Percentiles rank a stretch among this genome's conserved stretches.
These are phyloP conservation scores for Ceratocystis cacaofunesta DNA, from an alignment of 2,329 filamentous ascomycete genomes.

Conservation along the genomic window DNA sequence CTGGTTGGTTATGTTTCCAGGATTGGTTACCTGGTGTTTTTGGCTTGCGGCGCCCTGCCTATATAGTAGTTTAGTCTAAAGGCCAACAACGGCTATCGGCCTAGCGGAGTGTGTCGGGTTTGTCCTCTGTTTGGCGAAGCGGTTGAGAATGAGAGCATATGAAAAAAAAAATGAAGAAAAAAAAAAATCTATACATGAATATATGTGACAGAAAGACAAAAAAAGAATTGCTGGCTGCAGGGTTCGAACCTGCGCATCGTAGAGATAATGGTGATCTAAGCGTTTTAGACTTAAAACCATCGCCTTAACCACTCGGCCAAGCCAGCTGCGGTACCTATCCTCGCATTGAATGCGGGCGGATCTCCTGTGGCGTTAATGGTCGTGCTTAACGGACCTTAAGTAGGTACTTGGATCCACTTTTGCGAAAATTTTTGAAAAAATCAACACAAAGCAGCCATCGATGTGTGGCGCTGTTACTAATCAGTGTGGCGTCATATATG, in stretches of 20 bases:
- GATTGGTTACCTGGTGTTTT: too few species aligned
- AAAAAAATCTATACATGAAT: too few species aligned
- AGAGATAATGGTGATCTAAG: constrained; percentile 16
- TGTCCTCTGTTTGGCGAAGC: too few species aligned
- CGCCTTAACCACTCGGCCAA: constrained; percentile 17
- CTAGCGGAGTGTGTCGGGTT: too few species aligned
- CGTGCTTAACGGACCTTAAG: background rate
- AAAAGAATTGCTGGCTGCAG: constrained; percentile 14
- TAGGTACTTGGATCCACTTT: background rate
- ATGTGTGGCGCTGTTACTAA: too few species aligned
- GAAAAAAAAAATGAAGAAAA: too few species aligned
- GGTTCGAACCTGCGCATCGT: constrained; percentile 16
- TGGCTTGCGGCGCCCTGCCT: too few species aligned
- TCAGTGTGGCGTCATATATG: too few species aligned
- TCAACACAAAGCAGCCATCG: background rate
- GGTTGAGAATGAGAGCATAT: too few species aligned
- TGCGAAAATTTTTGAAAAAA: background rate
- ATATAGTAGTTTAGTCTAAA: too few species aligned
- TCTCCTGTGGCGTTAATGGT: background rate
- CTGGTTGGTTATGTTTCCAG: too few species aligned
- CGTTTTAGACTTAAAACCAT: constrained; percentile 14
- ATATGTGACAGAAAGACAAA: background rate
- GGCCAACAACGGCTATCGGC: too few species aligned
- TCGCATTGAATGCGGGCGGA: background rate
- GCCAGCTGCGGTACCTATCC: background rate